Base-by-base conservation (phyloP, 192 early-diverging fungal species). In the Gorgonomyces haynaldii region DNA sequence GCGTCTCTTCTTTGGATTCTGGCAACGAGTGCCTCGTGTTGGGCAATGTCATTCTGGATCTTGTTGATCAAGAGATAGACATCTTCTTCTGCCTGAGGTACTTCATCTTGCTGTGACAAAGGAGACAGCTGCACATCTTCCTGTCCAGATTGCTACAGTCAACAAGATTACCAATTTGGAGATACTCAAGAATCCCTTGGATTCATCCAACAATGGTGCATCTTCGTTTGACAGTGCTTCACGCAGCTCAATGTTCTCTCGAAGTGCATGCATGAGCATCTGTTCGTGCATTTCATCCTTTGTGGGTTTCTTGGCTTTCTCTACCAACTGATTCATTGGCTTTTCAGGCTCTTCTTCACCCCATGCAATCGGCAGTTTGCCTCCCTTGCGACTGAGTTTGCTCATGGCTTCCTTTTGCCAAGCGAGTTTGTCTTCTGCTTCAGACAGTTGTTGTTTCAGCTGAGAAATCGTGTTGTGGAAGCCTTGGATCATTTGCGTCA, bases 361-460 rank as follows among this genome's bases (percentile, higher is more conserved):
- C 48, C 49, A 56, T 27, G 43, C 53, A 13, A 8, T 28, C 13
- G 35, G 29, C n/a, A 32, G 24, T 37, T 45, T 48, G 13, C 35
- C 38, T 2, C 39, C 24, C 30, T 56, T 56, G n/a, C 45, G 43
- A 22, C 60, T 43, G 19, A 64, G 36, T 15, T 54, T 42, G 8
- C 47, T 19, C 28, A 74, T 48, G 23, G 64, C 65, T 32, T 70
- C 65, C 30, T 70, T 53, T 38, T 74, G 66, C 72, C 72, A 74
- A 7, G 61, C 57, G 0, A 74, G 36, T 12, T 54, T 49, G 49
- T 74, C 72, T 32, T 64, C 60, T 6, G 57, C 54, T 27, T 74
- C 67, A 3, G 66, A 10, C 4, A 74, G 50, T 27, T 50, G 57
- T 12, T 57, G 42, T 21, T 57, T 31, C 8, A 70, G 35, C 15